Base-by-base conservation (phyloP, 2,329 filamentous ascomycete species). In the Apiospora phragmitis region DNA sequence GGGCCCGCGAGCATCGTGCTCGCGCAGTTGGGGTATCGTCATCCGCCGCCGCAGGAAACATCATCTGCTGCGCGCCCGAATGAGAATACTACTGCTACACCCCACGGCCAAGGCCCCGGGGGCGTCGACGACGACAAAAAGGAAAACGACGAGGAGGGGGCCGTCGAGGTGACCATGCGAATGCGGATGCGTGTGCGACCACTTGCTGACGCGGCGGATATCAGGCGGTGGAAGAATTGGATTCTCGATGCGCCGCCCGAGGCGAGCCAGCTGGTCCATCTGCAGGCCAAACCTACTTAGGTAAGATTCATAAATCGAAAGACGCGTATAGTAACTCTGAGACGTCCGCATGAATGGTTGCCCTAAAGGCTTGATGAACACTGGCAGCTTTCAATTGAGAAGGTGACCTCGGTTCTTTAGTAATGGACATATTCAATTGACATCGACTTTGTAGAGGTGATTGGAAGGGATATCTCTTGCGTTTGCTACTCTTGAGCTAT, bases 151-250 rank as follows among this genome's bases (percentile, higher is more conserved):
- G 32, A n/a, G 3, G 55, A 21, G 4, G 51, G 29, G 8, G 4
- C 55, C 8, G 16, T 59, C 16, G 32, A 71, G 43, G 62, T 71
- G 42, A 67, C 24, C 3, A n/a, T 67, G 42, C 65, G 65, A 16
- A 5, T 67, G 65, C 42, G 65, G 65, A 9, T 67, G 42, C 42
- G 65, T 42, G 9, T 67, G 42, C 26, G 42, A n/a, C 21, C 32
- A 6, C 9, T 14, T 1, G 16, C 18, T 3, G 24, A 65, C 29
- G n/a, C 38, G 7, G 26, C 49, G 1, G 24, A 70, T 29, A 4
- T 70, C 1, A 42, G 41, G 6, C 41, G 38, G 62, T 71, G 70
- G 70, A 68, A 62, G 42, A 24, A 70, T 4, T 71, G 70, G 70
- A 68, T 68, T 14, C 24, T 47, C 38, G 21, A 41, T 3, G 70